phyloP scores from a whole-genome alignment of 768 basidiomycete genomes.

The Nevesoporus exiguus region DNA sequence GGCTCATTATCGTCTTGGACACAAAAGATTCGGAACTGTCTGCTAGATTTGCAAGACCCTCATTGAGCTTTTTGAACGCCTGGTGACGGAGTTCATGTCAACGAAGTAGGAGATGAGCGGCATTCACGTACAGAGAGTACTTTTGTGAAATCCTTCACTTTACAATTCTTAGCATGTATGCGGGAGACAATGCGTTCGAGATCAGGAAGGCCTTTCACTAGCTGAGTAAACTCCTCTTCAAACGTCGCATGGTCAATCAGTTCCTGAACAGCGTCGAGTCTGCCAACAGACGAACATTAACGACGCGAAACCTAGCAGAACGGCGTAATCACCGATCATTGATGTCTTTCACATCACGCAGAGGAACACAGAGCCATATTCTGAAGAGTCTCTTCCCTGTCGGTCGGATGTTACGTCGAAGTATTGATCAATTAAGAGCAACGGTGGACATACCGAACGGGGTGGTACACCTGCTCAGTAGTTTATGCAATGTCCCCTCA shows the following conservation, averaged over 20 bases:
- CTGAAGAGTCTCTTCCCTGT: conserved; percentile 92
- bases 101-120: not conserved
- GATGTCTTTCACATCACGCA: conserved; percentile 79
- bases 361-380: conserved; percentile 93
- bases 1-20: conserved; percentile 68
- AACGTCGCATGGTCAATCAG: conserved; percentile 78
- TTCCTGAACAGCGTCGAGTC: conserved; percentile 93
- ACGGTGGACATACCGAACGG: conserved; percentile 66
- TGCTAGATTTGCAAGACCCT: conserved; percentile 59
- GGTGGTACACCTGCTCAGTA: conserved; percentile 81
- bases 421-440: conserved; percentile 3
- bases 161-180: conserved; percentile 90
- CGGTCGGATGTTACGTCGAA: conserved; percentile 6
- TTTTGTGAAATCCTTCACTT: conserved; percentile 82
- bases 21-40: conserved; percentile 70
- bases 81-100: conserved; percentile 29
- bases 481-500: conserved; percentile 82
- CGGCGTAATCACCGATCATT: conserved; percentile 66
- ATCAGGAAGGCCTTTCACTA: conserved; percentile 85
- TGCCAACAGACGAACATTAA: conserved; percentile 32
- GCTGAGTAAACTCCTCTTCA: conserved; percentile 65
- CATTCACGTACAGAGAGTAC: conserved; percentile 60
- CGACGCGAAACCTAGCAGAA: conserved; percentile 7
- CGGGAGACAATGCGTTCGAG: conserved; percentile 92
- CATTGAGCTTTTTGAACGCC: conserved; percentile 74